phyloP scores from a whole-genome alignment of 768 basidiomycete species.

The Lentinula detonsa region DNA sequence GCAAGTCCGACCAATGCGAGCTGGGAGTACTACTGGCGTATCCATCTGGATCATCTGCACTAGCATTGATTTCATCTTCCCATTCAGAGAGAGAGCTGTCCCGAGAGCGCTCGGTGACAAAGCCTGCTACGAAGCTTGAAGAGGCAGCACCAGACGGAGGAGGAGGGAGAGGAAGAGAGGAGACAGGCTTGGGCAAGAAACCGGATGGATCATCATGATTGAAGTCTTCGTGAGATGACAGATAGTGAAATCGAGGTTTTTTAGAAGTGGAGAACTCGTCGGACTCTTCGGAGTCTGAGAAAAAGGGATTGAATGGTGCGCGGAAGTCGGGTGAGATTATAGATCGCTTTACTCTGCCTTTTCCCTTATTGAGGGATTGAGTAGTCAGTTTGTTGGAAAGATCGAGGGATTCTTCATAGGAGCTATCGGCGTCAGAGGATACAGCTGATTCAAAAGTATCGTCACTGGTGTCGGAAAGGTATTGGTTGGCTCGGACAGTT shows the following conservation, averaged over 20 bases:
- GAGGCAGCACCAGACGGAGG: neutral
- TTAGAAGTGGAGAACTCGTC: neutral
- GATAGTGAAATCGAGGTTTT: neutral
- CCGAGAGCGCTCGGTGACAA: neutral
- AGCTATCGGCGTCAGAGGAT: neutral
- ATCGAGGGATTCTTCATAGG: neutral
- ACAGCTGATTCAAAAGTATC: neutral
- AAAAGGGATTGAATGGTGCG: neutral
- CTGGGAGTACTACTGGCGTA: neutral
- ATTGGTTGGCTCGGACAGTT: slow-evolving; percentile 25
- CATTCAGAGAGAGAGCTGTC: neutral
- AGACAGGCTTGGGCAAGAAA: neutral
- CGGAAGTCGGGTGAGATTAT: neutral
- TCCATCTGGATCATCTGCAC: neutral
- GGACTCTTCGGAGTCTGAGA: neutral
- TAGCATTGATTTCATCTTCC: neutral
- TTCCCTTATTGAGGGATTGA: neutral
- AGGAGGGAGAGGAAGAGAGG: neutral
- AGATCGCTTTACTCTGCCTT: neutral
- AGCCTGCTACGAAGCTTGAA: too few relatives aligned
- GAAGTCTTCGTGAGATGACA: neutral
- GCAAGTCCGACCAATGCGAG: neutral
- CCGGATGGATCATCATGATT: neutral
- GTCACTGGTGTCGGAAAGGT: neutral
- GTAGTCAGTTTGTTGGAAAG: neutral